Percentiles rank a stretch among this genome's conserved stretches.
These are phyloP conservation scores for Dictyostelium intermedium DNA, from an alignment of 78 protist genomes.

Conservation along the genomic window DNA sequence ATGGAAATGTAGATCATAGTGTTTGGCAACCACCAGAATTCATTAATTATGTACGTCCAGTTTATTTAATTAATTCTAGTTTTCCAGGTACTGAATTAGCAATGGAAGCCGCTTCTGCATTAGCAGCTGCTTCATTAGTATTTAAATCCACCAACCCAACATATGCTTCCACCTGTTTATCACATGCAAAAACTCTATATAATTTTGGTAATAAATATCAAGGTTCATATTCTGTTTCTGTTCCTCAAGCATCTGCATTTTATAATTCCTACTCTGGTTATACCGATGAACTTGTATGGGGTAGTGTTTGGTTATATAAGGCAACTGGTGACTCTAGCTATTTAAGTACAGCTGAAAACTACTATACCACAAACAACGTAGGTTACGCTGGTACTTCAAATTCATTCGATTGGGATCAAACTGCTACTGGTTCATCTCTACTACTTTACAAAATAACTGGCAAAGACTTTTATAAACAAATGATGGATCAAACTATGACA, in stretches of 20 bases:
- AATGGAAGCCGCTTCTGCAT: constrained; percentile 63
- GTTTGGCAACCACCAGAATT: constrained; percentile 74
- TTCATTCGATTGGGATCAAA: constrained; percentile 53
- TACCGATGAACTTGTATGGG: constrained; percentile 76
- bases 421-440: constrained; percentile 14
- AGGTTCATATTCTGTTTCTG: constrained; percentile 20
- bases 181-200: constrained; percentile 23
- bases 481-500: neutral
- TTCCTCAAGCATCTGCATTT: constrained; percentile 18
- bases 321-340: constrained; percentile 50
- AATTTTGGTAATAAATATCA: constrained; percentile 27
- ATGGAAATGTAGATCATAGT: constrained; percentile 59
- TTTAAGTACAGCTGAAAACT: neutral
- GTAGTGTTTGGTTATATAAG: constrained; percentile 43
- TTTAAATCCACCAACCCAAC: constrained; percentile 20
- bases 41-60: constrained; percentile 1
- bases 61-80: neutral
- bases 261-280: constrained; percentile 72
- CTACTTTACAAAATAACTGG: constrained; percentile 2
- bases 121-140: constrained; percentile 4
- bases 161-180: constrained; percentile 17
- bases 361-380: neutral
- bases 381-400: neutral
- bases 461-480: neutral
- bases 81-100: constrained; percentile 67